Percentiles rank a stretch among this genome's conserved stretches.
phyloP scores from a whole-genome alignment of 305 asterid species.

The Fraxinus greggii region DNA sequence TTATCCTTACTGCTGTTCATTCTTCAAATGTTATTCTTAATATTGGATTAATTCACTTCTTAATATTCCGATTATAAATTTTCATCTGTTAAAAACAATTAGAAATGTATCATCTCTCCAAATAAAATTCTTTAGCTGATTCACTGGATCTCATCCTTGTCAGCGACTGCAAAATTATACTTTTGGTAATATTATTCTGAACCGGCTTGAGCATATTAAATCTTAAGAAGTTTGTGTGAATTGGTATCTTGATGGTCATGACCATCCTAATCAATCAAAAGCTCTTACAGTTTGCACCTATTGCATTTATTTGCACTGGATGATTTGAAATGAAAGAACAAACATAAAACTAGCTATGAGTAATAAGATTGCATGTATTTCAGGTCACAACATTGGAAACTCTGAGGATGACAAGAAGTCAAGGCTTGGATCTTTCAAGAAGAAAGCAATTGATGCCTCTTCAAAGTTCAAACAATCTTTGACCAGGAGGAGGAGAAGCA shows the following conservation, averaged over 20 bases:
- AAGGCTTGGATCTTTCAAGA: conserved; percentile 78
- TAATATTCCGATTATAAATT: background rate
- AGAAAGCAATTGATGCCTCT: conserved; percentile 79
- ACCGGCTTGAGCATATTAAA: background rate
- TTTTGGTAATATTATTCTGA: background rate
- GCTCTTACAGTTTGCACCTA: background rate
- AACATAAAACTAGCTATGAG: background rate
- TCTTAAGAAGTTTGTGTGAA: background rate
- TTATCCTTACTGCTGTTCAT: background rate
- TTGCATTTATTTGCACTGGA: background rate
- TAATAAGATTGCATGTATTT: background rate
- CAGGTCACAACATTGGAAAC: conserved; percentile 62
- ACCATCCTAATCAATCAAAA: background rate
- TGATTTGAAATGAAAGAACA: background rate
- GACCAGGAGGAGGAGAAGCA: conserved; percentile 59
- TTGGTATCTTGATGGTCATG: background rate
- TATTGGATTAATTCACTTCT: background rate
- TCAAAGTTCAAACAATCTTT: conserved; percentile 75
- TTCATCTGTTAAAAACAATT: background rate
- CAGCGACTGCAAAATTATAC: background rate
- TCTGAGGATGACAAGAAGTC: conserved; percentile 66
- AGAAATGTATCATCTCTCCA: background rate
- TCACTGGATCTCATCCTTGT: background rate
- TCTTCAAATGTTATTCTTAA: background rate
- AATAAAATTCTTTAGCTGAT: background rate